A percentile compares a stretch with the other conserved stretches of the same genome.
These are phyloP conservation scores for Scheffersomyces parashehatae DNA, from an alignment of 1,139 yeast species.

Conservation along the genomic window DNA sequence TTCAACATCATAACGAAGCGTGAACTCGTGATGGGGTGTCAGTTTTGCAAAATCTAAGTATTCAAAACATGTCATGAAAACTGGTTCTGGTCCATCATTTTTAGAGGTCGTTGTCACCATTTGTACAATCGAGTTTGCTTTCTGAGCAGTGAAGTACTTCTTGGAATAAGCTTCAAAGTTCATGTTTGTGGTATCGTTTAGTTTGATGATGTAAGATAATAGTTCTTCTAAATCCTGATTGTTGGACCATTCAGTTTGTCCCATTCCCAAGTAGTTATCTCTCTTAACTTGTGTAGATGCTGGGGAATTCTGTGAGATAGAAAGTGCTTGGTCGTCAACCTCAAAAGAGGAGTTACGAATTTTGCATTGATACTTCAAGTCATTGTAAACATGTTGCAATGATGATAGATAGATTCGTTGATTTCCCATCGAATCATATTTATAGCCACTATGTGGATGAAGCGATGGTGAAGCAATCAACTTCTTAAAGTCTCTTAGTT, in stretches of 20 bases:
- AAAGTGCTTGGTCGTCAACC: slow-evolving; percentile 9
- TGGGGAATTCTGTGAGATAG: too few relatives aligned
- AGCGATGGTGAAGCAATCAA: slow-evolving; percentile 1
- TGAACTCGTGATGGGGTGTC: neutral
- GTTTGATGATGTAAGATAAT: slow-evolving; percentile 29
- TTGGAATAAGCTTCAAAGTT: slow-evolving; percentile 16
- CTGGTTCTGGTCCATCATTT: slow-evolving; percentile 1
- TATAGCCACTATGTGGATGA: neutral
- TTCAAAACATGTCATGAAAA: slow-evolving; percentile 31
- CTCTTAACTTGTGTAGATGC: too few relatives aligned
- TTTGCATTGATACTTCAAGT: slow-evolving; percentile 57
- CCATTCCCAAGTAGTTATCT: slow-evolving; percentile 20
- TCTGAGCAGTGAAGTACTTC: slow-evolving; percentile 4
- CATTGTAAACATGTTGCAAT: slow-evolving; percentile 61
- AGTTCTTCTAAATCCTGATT: slow-evolving; percentile 32
- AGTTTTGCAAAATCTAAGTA: slow-evolving; percentile 22
- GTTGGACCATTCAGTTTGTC: slow-evolving; percentile 33
- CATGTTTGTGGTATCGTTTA: slow-evolving; percentile 19
- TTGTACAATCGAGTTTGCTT: neutral
- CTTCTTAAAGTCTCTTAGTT: slow-evolving; percentile 15
- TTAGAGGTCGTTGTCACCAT: neutral
- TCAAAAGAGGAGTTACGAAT: slow-evolving; percentile 28
- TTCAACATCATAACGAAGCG: slow-evolving; percentile 16
- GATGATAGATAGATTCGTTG: slow-evolving; percentile 51
- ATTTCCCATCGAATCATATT: slow-evolving; percentile 1